Conservation (phyloP, 768 basidiomycete species). For the Hemileccinum rubropunctum region DNA sequence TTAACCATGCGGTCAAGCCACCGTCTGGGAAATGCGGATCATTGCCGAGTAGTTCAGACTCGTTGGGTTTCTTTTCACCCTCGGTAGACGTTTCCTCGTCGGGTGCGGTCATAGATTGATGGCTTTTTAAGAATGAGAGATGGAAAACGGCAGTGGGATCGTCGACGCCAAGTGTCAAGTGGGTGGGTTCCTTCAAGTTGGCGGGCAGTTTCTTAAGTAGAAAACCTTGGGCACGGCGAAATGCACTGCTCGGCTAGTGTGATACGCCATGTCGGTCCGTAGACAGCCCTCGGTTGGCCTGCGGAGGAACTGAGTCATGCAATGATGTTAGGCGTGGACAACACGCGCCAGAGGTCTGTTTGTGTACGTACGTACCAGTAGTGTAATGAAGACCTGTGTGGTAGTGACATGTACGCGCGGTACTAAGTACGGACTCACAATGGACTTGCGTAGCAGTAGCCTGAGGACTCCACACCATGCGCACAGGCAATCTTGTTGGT, state of each 20-base stretch:
- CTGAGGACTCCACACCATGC: too few species aligned
- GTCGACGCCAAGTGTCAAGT: not conserved
- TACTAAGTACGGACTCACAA: too few species aligned
- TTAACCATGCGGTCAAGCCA: constrained; percentile 24
- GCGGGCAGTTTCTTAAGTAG: constrained; percentile 1
- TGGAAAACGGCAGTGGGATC: not conserved
- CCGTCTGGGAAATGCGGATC: constrained; percentile 21
- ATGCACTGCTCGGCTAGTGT: constrained; percentile 5
- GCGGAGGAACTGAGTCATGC: not conserved
- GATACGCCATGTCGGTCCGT: constrained; percentile 1
- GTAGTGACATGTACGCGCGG: too few species aligned
- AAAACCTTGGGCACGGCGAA: not conserved
- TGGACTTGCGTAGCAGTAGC: too few species aligned
- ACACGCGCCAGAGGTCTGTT: not conserved
- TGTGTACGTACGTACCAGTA: not conserved
- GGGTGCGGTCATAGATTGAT: constrained; percentile 4
- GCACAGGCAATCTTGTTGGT: too few species aligned
- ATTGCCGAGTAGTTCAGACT: not conserved
- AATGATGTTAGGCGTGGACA: not conserved
- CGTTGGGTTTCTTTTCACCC: not conserved
- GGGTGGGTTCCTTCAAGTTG: not conserved
- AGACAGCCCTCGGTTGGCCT: not conserved
- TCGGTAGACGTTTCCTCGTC: not conserved
- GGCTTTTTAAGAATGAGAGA: not conserved
- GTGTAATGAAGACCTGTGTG: not conserved